A percentile compares a stretch with the other conserved stretches of the same genome.
Conservation (phyloP, 2,329 filamentous ascomycete species). For the Fusarium mangiferae region DNA sequence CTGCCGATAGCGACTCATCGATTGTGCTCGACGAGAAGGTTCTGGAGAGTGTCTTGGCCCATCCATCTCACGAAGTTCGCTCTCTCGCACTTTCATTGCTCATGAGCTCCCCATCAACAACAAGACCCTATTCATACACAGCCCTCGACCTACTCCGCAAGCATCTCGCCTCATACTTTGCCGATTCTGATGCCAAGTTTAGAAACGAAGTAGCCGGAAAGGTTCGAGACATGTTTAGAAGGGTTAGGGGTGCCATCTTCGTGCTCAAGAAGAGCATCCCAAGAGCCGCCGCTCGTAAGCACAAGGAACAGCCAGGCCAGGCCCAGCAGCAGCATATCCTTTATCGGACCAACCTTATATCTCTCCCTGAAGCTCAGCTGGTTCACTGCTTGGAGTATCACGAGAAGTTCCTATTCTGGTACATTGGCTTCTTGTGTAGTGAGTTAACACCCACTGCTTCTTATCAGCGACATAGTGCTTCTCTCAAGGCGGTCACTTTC, state of each 20-base stretch:
- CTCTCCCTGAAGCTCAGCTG: constrained; percentile 52
- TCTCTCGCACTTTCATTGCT: constrained; percentile 85
- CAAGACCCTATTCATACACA: constrained; percentile 73
- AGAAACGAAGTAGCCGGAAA: constrained; percentile 82
- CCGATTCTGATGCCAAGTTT: constrained; percentile 87
- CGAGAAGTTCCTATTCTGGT: constrained; percentile 77
- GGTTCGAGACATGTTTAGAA: constrained; percentile 79
- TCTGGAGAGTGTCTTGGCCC: constrained; percentile 63
- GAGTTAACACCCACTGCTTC: constrained; percentile 85
- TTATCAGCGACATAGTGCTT: constrained; percentile 88
- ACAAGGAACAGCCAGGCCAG: constrained; percentile 45
- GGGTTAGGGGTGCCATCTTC: constrained; percentile 74
- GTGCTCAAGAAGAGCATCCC: constrained; percentile 60
- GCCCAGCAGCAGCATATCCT: constrained; percentile 44
- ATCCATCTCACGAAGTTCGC: constrained; percentile 72
- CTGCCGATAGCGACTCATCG: constrained; percentile 32
- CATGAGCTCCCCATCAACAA: constrained; percentile 78
- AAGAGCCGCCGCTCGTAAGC: constrained; percentile 48
- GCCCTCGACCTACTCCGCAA: constrained; percentile 71
- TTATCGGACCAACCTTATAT: constrained; percentile 54
- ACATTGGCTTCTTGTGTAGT: constrained; percentile 74
- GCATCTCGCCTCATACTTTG: constrained; percentile 77
- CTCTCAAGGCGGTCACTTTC: constrained; percentile 75
- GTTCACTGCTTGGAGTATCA: constrained; percentile 60
- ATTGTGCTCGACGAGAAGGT: constrained; percentile 55